Conservation (phyloP, 441 rosid species). For the Biscutella laevigata region DNA sequence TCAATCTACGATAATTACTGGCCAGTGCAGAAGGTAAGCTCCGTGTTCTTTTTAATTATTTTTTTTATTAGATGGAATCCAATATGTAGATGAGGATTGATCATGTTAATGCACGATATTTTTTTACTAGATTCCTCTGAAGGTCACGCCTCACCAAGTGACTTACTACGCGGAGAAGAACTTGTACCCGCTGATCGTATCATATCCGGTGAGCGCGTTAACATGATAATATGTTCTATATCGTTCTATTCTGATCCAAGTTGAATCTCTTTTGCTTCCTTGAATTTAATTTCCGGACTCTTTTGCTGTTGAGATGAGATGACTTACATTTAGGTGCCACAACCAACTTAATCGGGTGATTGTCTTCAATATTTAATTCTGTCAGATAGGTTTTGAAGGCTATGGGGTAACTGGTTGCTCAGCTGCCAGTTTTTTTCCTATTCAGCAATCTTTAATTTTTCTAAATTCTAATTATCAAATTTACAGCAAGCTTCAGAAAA, state of each 20-base stretch:
- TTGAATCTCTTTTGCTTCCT: constrained; percentile 15
- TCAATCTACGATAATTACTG: constrained; percentile 91
- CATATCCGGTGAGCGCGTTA: constrained; percentile 65
- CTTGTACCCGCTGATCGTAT: constrained; percentile 84
- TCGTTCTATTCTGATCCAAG: not conserved
- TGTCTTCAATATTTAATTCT: too few species aligned
- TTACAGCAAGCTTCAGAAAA: not conserved
- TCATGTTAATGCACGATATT: constrained; percentile 18
- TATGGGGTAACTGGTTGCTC: not conserved
- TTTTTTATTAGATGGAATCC: constrained; percentile 7
- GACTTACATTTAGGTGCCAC: too few species aligned
- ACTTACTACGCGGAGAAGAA: constrained; percentile 88
- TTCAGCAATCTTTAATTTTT: not conserved
- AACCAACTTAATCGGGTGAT: too few species aligned
- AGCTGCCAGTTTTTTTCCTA: not conserved
- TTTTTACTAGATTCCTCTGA: constrained; percentile 67
- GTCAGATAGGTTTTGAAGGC: too few species aligned
- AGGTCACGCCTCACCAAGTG: constrained; percentile 98
- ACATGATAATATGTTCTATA: constrained; percentile 11
- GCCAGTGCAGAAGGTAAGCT: constrained; percentile 88
- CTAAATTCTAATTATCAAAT: not conserved
- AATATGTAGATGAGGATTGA: constrained; percentile 9
- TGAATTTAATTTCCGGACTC: not conserved
- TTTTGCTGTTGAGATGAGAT: not conserved
- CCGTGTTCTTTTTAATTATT: not conserved